Base-by-base conservation (phyloP, 106 monocot genomes). In the Ottelia alismoides region DNA sequence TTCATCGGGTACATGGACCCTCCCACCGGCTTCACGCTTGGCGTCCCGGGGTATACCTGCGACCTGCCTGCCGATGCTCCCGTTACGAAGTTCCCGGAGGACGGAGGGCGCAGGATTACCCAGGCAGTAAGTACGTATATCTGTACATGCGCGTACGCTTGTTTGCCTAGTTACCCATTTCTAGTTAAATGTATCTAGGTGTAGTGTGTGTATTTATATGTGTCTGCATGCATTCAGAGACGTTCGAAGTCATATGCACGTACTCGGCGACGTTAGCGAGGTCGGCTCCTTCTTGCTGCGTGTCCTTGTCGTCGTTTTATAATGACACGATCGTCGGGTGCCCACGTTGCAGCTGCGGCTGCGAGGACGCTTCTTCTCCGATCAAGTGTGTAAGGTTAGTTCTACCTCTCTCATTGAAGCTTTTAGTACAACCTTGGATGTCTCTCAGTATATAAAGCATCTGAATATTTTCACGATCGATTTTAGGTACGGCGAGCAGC, bases 241-340 rank as follows among this genome's bases (percentile, higher is more conserved):
- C 84, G 44, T 91, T 84, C 84, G 55, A 75, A 27, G 68, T 85
- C 44, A 78, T 49, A n/a, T 91, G 84, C 23, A 72, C 78, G 12
- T 91, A 53, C 53, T 85, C 84, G 21, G 74, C 81, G 53, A 75
- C 75, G 40, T 66, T 60, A 47, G 77, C 62, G 44, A 66, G 69
- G 2, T 48, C 1, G 21, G 27, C 20, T 45, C 80, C 79, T 0
- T 67, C 49, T 22, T 91, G 90, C 68, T 91, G 90, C 35, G 90
- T 91, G 48, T 91, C 84, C 25, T 55, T 85, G 20, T 91, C 90
- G 1, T 60, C 77, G 10, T 91, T 91, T 63, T 91, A 91, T 62
- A 76, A 75, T 30, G 57, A 65, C 28, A 74, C 69, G 23, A 60
- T 91, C 2, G 63, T 73, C 11, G 32, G 71, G 18, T 91, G 90